A percentile compares a stretch with the other conserved stretches of the same genome.
phyloP scores from a whole-genome alignment of 2,329 filamentous ascomycete species.

The Cordyceps cateniannulata region DNA sequence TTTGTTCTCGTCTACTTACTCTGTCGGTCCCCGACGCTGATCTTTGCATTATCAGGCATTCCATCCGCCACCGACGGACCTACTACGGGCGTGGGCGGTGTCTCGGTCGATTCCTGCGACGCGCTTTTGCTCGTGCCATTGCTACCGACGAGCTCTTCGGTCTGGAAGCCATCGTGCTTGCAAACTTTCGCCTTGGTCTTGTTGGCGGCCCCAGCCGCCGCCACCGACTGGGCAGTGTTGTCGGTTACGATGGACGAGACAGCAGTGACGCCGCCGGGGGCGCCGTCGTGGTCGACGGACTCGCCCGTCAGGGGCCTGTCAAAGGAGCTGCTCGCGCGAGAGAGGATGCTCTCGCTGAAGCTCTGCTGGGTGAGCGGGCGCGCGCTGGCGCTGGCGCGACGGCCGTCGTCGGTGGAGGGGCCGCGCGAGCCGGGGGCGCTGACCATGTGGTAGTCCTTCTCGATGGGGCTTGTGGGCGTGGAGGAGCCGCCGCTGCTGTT shows the following conservation, averaged over 20 bases:
- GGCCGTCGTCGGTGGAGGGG: slow-evolving; percentile 23
- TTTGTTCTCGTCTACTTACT: neutral
- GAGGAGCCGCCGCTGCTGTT: slow-evolving; percentile 26
- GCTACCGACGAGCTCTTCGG: slow-evolving; percentile 5
- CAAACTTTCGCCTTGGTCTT: too few relatives aligned
- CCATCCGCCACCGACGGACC: neutral
- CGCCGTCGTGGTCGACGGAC: slow-evolving; percentile 6
- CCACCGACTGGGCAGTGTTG: neutral
- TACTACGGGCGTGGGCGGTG: neutral
- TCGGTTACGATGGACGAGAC: slow-evolving; percentile 3
- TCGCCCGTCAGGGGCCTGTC: slow-evolving; percentile 16
- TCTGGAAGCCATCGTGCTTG: slow-evolving; percentile 8
- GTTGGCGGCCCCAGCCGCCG: neutral
- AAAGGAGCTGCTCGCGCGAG: slow-evolving; percentile 27
- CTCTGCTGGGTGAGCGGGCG: slow-evolving; percentile 34
- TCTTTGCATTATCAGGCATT: neutral
- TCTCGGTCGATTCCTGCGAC: neutral
- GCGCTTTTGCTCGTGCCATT: neutral
- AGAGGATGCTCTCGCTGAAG: slow-evolving; percentile 40
- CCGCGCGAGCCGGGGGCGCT: slow-evolving; percentile 24
- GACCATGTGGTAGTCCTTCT: slow-evolving; percentile 31
- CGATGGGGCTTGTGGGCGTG: slow-evolving; percentile 30
- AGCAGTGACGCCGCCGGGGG: slow-evolving; percentile 5
- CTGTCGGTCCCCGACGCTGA: neutral
- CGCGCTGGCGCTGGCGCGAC: slow-evolving; percentile 12